phyloP scores from a whole-genome alignment of 2,329 filamentous ascomycete species.

The Clarireedia paspali region DNA sequence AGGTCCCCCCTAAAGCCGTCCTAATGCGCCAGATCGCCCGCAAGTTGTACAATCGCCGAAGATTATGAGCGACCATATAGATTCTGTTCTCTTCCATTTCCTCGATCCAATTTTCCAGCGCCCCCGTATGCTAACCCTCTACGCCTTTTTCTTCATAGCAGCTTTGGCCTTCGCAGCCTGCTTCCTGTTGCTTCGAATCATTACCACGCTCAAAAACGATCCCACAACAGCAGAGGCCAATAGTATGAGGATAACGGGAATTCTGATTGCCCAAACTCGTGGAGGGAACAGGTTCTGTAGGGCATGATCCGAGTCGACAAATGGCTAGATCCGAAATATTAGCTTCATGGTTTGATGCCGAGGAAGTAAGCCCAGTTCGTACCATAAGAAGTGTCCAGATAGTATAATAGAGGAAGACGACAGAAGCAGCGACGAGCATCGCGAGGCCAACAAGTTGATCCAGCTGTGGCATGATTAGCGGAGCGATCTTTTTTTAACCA shows the following conservation, averaged over 20 bases:
- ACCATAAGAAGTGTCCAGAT: constrained; percentile 98
- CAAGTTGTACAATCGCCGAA: background rate
- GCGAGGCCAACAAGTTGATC: constrained; percentile 76
- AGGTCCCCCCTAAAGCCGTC: background rate
- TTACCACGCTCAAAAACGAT: constrained; percentile 91
- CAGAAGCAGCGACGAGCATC: constrained; percentile 67
- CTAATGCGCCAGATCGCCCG: background rate
- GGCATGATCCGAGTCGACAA: constrained; percentile 90
- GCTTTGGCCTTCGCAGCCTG: constrained; percentile 91
- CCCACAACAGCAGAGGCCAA: constrained; percentile 89
- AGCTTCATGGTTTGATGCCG: background rate
- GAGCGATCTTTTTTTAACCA: background rate
- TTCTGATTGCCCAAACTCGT: constrained; percentile 96
- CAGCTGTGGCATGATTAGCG: constrained; percentile 49
- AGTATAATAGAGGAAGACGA: constrained; percentile 85
- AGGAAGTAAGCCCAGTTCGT: constrained; percentile 26
- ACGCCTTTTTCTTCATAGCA: constrained; percentile 79
- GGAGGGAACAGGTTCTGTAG: constrained; percentile 94
- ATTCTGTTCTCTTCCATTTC: background rate
- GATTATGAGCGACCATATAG: background rate
- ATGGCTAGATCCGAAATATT: constrained; percentile 56
- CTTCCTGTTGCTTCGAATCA: constrained; percentile 98
- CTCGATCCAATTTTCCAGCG: background rate
- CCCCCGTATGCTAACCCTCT: constrained; percentile 19
- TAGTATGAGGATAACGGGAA: constrained; percentile 92